phyloP scores from a whole-genome alignment of 208 protist species.

The Polymyxa betae region DNA sequence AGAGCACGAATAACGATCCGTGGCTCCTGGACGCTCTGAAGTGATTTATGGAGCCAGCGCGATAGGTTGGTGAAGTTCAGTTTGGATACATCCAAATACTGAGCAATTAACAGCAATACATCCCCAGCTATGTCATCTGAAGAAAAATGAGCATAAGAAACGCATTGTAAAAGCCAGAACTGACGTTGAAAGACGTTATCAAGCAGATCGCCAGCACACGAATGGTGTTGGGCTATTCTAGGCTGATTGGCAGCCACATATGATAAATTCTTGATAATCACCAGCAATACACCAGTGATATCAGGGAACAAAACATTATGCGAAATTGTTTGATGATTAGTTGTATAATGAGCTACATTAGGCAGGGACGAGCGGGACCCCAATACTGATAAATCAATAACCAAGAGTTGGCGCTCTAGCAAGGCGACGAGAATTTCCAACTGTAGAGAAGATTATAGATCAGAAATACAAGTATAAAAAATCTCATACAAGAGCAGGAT shows the following conservation, averaged over 20 bases:
- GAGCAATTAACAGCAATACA: not conserved
- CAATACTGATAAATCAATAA: conserved; percentile 3
- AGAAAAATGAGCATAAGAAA: not conserved
- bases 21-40: not conserved
- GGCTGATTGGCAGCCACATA: conserved; percentile 21
- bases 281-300: not conserved
- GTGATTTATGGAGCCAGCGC: not conserved
- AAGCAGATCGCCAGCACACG: not conserved
- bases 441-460: not conserved
- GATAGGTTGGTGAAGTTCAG: conserved; percentile 30
- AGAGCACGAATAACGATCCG: not conserved
- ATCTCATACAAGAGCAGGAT: not conserved
- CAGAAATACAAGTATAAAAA: not conserved
- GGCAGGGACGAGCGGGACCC: not conserved
- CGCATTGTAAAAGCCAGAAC: not conserved
- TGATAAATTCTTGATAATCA: not conserved
- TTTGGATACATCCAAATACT: conserved; percentile 30
- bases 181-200: not conserved
- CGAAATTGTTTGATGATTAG: not conserved
- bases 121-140: not conserved
- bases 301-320: conserved; percentile 6
- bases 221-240: conserved; percentile 16
- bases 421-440: conserved; percentile 48
- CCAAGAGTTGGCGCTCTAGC: conserved; percentile 23
- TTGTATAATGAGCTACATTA: not conserved